Conservation (phyloP, 352 stramenopile species). For the Phytophthora pseudosyringae region DNA sequence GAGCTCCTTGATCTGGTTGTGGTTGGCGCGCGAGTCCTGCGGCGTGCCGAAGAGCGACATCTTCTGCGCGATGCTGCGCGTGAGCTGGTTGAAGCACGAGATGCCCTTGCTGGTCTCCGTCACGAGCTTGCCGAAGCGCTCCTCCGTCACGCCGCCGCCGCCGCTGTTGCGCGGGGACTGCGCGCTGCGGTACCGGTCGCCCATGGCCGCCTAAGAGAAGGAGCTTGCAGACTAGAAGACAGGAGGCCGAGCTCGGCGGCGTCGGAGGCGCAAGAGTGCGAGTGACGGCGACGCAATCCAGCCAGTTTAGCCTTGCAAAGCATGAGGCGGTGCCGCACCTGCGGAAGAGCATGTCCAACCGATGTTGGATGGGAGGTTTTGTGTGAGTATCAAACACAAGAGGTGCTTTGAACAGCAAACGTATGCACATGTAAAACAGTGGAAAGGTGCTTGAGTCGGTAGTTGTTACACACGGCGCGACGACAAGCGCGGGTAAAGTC, state of each 20-base stretch:
- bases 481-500: slow-evolving; percentile 22
- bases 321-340: slow-evolving; percentile 17
- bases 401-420: not conserved
- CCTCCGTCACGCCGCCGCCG: slow-evolving; percentile 51
- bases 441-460: not conserved
- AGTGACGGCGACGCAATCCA: slow-evolving; percentile 31
- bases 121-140: slow-evolving; percentile 78
- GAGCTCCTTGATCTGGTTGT: slow-evolving; percentile 81
- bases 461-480: slow-evolving; percentile 17
- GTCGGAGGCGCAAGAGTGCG: slow-evolving; percentile 27
- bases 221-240: not conserved
- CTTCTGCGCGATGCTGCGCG: slow-evolving; percentile 85
- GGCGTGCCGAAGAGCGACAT: slow-evolving; percentile 87
- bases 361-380: slow-evolving; percentile 2
- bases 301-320: slow-evolving; percentile 33
- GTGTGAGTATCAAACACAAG: not conserved
- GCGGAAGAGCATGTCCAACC: slow-evolving; percentile 8
- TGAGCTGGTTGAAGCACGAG: slow-evolving; percentile 87
- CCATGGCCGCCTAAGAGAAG: slow-evolving; percentile 42
- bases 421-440: not conserved
- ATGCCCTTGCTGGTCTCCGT: slow-evolving; percentile 87
- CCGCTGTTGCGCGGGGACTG: slow-evolving; percentile 60
- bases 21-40: slow-evolving; percentile 85
- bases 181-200: slow-evolving; percentile 67
- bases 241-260: slow-evolving; percentile 6